These are phyloP conservation scores for Cornus kousa DNA, from an alignment of 148 eudicot genomes.

Conservation along the genomic window DNA sequence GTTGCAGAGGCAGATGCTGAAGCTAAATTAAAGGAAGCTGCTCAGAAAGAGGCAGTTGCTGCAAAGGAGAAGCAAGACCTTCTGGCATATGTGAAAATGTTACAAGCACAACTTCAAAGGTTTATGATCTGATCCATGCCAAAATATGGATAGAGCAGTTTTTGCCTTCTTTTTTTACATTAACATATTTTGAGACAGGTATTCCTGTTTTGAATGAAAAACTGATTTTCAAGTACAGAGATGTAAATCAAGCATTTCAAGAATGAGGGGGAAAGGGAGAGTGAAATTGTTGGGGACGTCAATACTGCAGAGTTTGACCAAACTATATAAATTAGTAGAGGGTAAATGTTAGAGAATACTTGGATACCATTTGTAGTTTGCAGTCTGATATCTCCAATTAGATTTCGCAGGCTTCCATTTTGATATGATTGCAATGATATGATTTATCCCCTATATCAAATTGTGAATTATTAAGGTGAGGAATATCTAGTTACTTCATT, in stretches of 20 bases:
- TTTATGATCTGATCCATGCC: constrained; percentile 19
- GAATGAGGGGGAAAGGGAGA: neutral
- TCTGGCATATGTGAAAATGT: constrained; percentile 57
- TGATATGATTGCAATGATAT: neutral
- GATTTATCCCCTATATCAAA: neutral
- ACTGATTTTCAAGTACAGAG: neutral
- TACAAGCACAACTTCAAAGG: constrained; percentile 87
- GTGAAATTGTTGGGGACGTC: too few relatives aligned
- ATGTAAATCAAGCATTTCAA: neutral
- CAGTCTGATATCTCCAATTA: neutral
- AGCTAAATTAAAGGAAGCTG: constrained; percentile 73
- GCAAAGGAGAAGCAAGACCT: constrained; percentile 83
- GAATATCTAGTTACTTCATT: neutral
- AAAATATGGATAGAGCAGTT: neutral
- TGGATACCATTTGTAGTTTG: neutral
- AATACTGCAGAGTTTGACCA: neutral
- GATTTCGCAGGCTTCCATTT: neutral
- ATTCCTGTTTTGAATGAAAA: neutral
- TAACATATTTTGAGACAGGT: constrained; percentile 3
- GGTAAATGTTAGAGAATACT: too few relatives aligned
- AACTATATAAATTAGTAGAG: neutral
- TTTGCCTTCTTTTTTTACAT: neutral
- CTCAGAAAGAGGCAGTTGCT: constrained; percentile 60
- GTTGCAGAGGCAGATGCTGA: constrained; percentile 71
- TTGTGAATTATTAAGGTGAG: neutral